A percentile compares a stretch with the other conserved stretches of the same genome.
phyloP scores from a whole-genome alignment of 768 basidiomycete species.

The Tephrocybe sp. region DNA sequence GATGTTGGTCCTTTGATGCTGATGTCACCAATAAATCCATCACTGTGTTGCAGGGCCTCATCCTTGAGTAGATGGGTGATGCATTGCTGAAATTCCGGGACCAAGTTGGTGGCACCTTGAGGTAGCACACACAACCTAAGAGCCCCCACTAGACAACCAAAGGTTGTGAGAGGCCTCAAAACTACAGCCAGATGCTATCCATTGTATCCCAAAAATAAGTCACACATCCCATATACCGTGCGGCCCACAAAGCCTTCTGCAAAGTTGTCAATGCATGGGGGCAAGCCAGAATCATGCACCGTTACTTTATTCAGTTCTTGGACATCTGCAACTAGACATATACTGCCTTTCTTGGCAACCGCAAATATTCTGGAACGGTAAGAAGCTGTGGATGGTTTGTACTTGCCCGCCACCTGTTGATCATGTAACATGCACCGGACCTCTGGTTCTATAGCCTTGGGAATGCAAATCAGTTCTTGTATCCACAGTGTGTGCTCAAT shows the following conservation, averaged over 20 bases:
- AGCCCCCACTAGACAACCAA: constrained; percentile 26
- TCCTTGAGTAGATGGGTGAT: constrained; percentile 14
- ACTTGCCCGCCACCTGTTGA: constrained; percentile 19
- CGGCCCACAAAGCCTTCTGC: constrained; percentile 7
- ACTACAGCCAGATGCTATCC: constrained; percentile 18
- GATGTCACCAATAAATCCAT: constrained; percentile 21
- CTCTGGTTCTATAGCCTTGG: constrained; percentile 21
- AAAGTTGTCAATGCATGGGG: constrained; percentile 10
- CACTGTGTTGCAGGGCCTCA: constrained; percentile 10
- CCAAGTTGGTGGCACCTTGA: constrained; percentile 34
- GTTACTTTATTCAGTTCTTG: constrained; percentile 1
- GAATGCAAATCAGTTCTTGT: constrained; percentile 23
- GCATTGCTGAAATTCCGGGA: constrained; percentile 31
- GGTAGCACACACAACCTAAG: constrained; percentile 23
- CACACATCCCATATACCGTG: constrained; percentile 4
- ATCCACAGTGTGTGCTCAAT: constrained; percentile 35
- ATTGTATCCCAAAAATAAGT: constrained; percentile 12
- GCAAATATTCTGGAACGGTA: background rate
- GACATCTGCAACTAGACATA: background rate
- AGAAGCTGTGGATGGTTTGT: constrained; percentile 14
- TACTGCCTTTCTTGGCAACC: background rate
- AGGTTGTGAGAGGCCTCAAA: constrained; percentile 33
- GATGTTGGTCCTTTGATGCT: constrained; percentile 18
- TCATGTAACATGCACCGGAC: constrained; percentile 22
- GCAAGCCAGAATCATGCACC: background rate